Evolutionary conservation across 2,329 filamentous ascomycete genomes (phyloP), one percentile per base, ranked within the genome.

Genomic region (Lasiodiplodia hormozganensis): DNA sequence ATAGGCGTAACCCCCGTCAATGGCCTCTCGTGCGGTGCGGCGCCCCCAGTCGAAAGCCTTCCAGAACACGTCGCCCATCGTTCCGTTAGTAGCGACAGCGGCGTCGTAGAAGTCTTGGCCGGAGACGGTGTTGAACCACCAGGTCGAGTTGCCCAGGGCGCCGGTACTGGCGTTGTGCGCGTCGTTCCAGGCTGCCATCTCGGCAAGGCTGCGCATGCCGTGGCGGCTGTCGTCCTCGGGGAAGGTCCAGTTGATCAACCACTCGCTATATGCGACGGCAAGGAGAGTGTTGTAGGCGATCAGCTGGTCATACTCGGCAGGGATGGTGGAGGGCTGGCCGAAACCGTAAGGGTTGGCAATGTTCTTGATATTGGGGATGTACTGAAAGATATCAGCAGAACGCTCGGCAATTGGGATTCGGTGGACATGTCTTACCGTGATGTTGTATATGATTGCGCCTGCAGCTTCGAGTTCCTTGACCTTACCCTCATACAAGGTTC

Each of bases 101-200:
- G 18, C 21, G 47, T n/a, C 47, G n/a, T 51, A n/a, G 47, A n/a
- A 25, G 11, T 52, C 49, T 18, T 28, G 49, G 49, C 49, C 21
- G 23, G 49, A 52, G 21, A 52, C 21, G 49, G 49, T 52, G 21
- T 25, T 52, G 49, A 52, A 52, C 49, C 49, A 52, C 49, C 21
- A 52, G 49, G 49, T 52, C 23, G 49, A 52, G 10, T 52, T 52
- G 5, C 49, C 21, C 2, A 51, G 16, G 5, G 47, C 47, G n/a
- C 47, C 47, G 47, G n/a, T 51, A 11, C n/a, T 51, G 47, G 47
- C 47, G 21, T 51, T 51, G 47, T 51, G 47, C n/a, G 47, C 47
- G 47, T 51, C 47, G n/a, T 51, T 51, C n/a, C 47, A 21, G 47
- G n/a, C 47, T 51, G 47, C n/a, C 47, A 51, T 51, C 47, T 51